A percentile compares a stretch with the other conserved stretches of the same genome.
Conservation (phyloP, 1,284 basidiomycete genomes). For the Fomitopsis palustris region DNA sequence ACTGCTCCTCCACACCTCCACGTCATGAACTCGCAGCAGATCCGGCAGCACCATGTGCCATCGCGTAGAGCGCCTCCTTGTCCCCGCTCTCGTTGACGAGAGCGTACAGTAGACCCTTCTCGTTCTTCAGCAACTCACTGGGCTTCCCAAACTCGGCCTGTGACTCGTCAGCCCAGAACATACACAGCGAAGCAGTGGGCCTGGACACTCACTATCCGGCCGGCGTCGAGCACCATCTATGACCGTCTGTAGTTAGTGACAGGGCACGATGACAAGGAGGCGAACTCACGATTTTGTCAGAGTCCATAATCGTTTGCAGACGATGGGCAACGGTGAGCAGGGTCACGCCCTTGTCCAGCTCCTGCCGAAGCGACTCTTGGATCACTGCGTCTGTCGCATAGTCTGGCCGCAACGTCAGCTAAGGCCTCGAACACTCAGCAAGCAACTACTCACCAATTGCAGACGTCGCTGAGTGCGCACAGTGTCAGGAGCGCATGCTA, state of each 20-base stretch:
- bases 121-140: conserved; percentile 48
- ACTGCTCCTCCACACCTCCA: neutral
- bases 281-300: conserved; percentile 32
- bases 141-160: conserved; percentile 62
- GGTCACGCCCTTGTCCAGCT: conserved; percentile 49
- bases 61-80: conserved; percentile 23
- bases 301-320: conserved; percentile 67
- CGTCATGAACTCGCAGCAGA: neutral
- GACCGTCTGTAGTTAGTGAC: neutral
- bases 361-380: conserved; percentile 45
- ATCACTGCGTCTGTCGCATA: conserved; percentile 20
- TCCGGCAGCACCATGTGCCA: neutral
- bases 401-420: conserved; percentile 3
- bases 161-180: neutral
- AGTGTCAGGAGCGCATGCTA: too few species aligned
- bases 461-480: conserved; percentile 29
- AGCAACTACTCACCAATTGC: conserved; percentile 1
- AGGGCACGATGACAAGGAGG: neutral
- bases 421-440: neutral
- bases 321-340: conserved; percentile 65
- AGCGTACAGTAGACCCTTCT: conserved; percentile 47
- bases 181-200: neutral
- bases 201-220: conserved; percentile 24
- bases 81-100: conserved; percentile 61
- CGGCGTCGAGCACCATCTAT: conserved; percentile 18